Evolutionary conservation across 306 rosid genomes (phyloP).

Genomic region (Neltuma alba): DNA sequence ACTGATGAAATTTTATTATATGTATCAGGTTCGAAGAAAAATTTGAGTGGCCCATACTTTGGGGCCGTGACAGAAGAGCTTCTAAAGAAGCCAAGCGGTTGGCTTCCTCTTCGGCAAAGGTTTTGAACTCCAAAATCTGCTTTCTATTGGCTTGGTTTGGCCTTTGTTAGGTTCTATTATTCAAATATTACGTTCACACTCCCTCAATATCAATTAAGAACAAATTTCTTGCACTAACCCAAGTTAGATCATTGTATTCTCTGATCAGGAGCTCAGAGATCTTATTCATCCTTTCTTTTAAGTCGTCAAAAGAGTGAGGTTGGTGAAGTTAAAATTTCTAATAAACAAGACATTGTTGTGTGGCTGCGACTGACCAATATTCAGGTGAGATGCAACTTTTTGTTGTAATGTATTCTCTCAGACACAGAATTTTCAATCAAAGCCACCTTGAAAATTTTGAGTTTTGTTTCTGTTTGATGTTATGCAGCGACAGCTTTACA

Average conservation of each 20-base stretch:
- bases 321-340: slow-evolving; percentile 67
- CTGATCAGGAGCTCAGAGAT: slow-evolving; percentile 73
- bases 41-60: slow-evolving; percentile 72
- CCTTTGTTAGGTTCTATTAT: neutral
- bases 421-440: neutral
- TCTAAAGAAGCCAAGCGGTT: slow-evolving; percentile 68
- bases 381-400: slow-evolving; percentile 61
- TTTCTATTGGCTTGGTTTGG: slow-evolving; percentile 4
- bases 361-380: slow-evolving; percentile 79
- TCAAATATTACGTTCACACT: too few species aligned
- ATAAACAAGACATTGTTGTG: slow-evolving; percentile 82
- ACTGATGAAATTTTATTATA: slow-evolving; percentile 18
- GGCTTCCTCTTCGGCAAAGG: slow-evolving; percentile 84
- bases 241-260: neutral
- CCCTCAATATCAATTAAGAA: too few species aligned
- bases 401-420: slow-evolving; percentile 22
- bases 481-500: slow-evolving; percentile 86
- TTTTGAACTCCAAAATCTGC: slow-evolving; percentile 33
- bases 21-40: slow-evolving; percentile 72
- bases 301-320: slow-evolving; percentile 88
- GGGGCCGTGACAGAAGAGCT: slow-evolving; percentile 88
- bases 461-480: slow-evolving; percentile 33
- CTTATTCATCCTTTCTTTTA: slow-evolving; percentile 79
- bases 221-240: slow-evolving; percentile 2
- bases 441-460: neutral